A percentile compares a stretch with the other conserved stretches of the same genome.
These are phyloP conservation scores for Streptanthus diversifolius DNA, from an alignment of 345 rosid genomes.

Conservation along the genomic window DNA sequence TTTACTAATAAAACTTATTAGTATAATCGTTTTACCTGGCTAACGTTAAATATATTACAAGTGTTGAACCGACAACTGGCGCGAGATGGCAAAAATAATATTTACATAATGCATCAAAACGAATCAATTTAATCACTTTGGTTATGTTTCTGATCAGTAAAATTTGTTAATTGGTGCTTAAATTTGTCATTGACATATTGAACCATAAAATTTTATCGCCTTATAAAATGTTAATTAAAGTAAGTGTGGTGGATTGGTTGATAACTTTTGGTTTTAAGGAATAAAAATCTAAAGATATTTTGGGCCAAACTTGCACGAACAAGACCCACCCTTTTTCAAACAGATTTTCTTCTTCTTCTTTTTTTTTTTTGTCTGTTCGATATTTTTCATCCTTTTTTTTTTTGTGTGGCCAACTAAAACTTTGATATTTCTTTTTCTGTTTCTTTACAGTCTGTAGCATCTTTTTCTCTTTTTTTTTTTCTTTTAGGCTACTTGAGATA, in stretches of 20 bases:
- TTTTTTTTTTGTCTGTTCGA: constrained; percentile 17
- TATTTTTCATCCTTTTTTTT: constrained; percentile 13
- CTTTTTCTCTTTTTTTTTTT: not conserved
- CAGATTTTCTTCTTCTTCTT: too few species aligned
- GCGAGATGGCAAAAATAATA: not conserved
- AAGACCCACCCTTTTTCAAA: constrained; percentile 9
- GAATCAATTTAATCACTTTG: not conserved
- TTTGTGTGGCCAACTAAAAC: constrained; percentile 22
- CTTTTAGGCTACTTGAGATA: constrained; percentile 16
- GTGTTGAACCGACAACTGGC: not conserved
- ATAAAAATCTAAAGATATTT: constrained; percentile 29
- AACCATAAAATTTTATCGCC: not conserved
- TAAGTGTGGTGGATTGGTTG: not conserved
- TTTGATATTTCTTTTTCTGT: constrained; percentile 10
- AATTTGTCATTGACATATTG: too few species aligned
- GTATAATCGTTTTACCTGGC: not conserved
- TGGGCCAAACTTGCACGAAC: constrained; percentile 16
- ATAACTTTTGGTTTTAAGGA: constrained; percentile 19
- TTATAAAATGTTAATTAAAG: not conserved
- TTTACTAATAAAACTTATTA: not conserved
- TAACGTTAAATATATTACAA: not conserved
- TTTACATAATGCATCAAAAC: not conserved
- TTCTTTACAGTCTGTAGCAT: constrained; percentile 13
- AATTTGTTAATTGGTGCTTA: too few species aligned
- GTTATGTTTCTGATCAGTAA: not conserved